Conservation (phyloP, 805 yeast genomes). For the Kazachstania taianensis region DNA sequence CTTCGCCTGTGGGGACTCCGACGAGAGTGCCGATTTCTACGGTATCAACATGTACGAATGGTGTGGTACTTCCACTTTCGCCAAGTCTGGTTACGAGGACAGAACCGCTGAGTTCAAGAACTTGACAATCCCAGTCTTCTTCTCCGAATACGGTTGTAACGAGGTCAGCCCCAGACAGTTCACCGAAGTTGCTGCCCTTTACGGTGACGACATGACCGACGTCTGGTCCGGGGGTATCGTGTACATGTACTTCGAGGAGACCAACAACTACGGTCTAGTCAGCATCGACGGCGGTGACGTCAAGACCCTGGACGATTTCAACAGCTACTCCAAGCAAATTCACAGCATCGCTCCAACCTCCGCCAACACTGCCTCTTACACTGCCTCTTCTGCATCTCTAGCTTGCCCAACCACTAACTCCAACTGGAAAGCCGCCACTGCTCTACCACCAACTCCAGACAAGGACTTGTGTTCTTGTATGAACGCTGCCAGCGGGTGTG, state of each 20-base stretch:
- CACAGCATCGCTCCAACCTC: constrained; percentile 43
- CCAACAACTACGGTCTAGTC: constrained; percentile 67
- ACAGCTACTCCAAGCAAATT: constrained; percentile 52
- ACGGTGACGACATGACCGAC: constrained; percentile 60
- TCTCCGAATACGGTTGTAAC: constrained; percentile 81
- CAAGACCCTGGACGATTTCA: constrained; percentile 52
- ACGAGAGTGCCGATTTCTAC: constrained; percentile 64
- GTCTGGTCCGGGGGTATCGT: constrained; percentile 90
- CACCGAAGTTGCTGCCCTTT: constrained; percentile 60
- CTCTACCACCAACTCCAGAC: constrained; percentile 73
- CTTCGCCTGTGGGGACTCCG: constrained; percentile 63
- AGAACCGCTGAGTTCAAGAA: constrained; percentile 56
- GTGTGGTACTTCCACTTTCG: constrained; percentile 61
- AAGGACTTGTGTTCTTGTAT: constrained; percentile 55
- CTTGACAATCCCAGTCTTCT: constrained; percentile 63
- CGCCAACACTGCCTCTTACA: constrained; percentile 32
- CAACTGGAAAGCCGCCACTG: constrained; percentile 58
- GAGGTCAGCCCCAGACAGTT: constrained; percentile 58
- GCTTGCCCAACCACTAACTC: constrained; percentile 50
- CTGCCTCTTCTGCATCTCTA: constrained; percentile 37
- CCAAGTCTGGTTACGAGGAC: constrained; percentile 51
- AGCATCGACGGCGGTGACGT: constrained; percentile 37
- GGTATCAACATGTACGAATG: constrained; percentile 87
- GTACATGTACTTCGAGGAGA: constrained; percentile 74
- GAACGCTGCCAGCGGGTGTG: constrained; percentile 46